phyloP scores from a whole-genome alignment of 1,284 basidiomycete genomes.

The Cutaneotrichosporon cavernicola region DNA sequence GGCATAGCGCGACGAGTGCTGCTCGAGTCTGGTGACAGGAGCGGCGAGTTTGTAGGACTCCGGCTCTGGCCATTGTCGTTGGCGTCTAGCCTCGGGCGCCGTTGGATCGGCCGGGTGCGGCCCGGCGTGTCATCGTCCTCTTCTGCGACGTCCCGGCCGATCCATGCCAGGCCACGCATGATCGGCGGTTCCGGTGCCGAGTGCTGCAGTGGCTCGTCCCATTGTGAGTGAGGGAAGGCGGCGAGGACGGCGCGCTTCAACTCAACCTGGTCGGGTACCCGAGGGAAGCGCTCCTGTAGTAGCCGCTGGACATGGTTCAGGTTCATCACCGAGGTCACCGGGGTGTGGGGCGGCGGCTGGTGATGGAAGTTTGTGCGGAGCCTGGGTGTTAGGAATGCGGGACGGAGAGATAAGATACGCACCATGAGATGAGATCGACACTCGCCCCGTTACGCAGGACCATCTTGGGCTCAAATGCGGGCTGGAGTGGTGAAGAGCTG shows the following conservation, averaged over 20 bases:
- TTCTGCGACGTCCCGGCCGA: constrained; percentile 41
- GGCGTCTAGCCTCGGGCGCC: neutral
- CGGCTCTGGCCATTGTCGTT: constrained; percentile 21
- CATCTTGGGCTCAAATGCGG: constrained; percentile 49
- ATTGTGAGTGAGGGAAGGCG: constrained; percentile 46
- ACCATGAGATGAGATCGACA: constrained; percentile 50
- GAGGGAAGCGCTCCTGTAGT: constrained; percentile 46
- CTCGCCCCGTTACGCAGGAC: constrained; percentile 45
- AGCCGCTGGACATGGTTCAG: constrained; percentile 43
- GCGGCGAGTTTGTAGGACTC: constrained; percentile 41
- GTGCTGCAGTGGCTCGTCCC: constrained; percentile 37
- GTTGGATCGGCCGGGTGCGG: neutral
- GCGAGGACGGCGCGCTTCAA: constrained; percentile 42
- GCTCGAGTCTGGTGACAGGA: constrained; percentile 44
- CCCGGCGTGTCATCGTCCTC: constrained; percentile 32
- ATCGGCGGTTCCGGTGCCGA: constrained; percentile 41
- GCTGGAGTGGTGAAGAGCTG: constrained; percentile 35
- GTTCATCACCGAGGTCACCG: constrained; percentile 42
- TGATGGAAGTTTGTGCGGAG: constrained; percentile 50
- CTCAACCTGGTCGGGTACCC: constrained; percentile 42
- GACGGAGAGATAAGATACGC: constrained; percentile 7
- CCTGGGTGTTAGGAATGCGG: constrained; percentile 29
- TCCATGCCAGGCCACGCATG: constrained; percentile 47
- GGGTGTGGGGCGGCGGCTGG: constrained; percentile 39
- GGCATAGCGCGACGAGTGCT: constrained; percentile 36